Base-by-base conservation (phyloP, 2,329 filamentous ascomycete genomes). In the Aspergillus sp. region DNA sequence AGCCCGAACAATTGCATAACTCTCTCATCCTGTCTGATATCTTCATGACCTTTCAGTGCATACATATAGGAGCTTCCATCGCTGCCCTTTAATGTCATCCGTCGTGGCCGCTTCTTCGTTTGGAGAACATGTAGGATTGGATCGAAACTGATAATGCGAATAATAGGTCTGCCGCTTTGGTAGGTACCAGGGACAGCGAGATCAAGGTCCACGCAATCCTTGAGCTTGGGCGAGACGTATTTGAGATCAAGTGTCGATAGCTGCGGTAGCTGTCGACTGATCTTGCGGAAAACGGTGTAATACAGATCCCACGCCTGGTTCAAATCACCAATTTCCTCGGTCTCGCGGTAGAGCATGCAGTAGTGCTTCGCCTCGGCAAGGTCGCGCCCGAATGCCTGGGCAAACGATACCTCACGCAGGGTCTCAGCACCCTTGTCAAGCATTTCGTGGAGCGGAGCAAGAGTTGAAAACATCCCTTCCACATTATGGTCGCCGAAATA, bases 261-360 rank as follows among this genome's bases (percentile, higher is more conserved):
- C 68, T 98, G 95, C 3, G 92, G 93, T 48, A 99, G 79, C 75
- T 99, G 96, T 61, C 93, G 86, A 48, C 90, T 90, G 71, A 99
- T 98, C 71, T 96, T 90, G 60, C 93, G 87, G 86, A 99, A 99
- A 1, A 98, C 95, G 64, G 96, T 92, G 76, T 99, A 99, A 77
- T 99, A 99, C 14, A 99, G 84, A 75, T 99, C 96, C 95, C 95
- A 99, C 6, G 95, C 95, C 75, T 96, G 92, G 70, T 98, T 99
- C 46, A 99, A 85, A 72, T 99, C 96, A 48, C 91, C 93, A 60
- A 95, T 87, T 70, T 99, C 95, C 51, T 88, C 84, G n/a, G 90
- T 95, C 41, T 86, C 86, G 68, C 91, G 89, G 76, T 96, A 99
- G 53, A 96, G 90, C 61, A 90, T 88, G 73, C 95, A 99, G 89